Conservation (phyloP, 2,329 filamentous ascomycete species). For the Elsinoe australis region DNA sequence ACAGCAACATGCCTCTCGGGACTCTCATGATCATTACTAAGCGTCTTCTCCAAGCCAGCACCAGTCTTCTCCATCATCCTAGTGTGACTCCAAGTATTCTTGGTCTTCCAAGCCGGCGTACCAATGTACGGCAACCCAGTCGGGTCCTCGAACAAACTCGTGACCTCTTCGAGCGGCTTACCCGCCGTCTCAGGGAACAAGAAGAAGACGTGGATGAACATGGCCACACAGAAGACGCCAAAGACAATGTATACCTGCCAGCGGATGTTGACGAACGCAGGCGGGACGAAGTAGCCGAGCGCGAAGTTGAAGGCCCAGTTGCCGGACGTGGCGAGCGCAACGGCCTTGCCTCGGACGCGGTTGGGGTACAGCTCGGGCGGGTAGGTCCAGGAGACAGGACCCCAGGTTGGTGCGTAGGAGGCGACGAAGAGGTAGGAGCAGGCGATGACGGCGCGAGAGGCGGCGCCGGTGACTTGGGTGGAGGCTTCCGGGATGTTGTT, state of each 20-base stretch:
- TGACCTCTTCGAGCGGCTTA: slow-evolving; percentile 69
- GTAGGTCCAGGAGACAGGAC: slow-evolving; percentile 48
- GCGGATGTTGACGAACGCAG: slow-evolving; percentile 50
- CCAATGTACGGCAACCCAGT: slow-evolving; percentile 39
- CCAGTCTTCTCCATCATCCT: slow-evolving; percentile 22
- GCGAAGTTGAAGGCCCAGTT: slow-evolving; percentile 58
- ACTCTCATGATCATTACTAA: slow-evolving; percentile 19
- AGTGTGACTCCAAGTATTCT: slow-evolving; percentile 20
- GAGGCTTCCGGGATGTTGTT: slow-evolving; percentile 37
- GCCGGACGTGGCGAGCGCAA: slow-evolving; percentile 51
- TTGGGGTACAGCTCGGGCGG: slow-evolving; percentile 54
- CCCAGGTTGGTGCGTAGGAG: slow-evolving; percentile 59
- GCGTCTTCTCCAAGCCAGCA: slow-evolving; percentile 23
- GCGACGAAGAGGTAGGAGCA: slow-evolving; percentile 68
- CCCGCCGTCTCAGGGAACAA: slow-evolving; percentile 62
- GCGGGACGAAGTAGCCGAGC: slow-evolving; percentile 51
- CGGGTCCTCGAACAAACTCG: slow-evolving; percentile 55
- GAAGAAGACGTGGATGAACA: slow-evolving; percentile 62
- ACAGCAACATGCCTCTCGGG: slow-evolving; percentile 19
- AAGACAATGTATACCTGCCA: slow-evolving; percentile 65
- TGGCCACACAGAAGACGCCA: slow-evolving; percentile 60
- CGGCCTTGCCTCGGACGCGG: slow-evolving; percentile 55
- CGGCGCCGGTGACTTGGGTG: slow-evolving; percentile 33
- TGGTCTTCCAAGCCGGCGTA: slow-evolving; percentile 50
- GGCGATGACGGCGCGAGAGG: slow-evolving; percentile 50